Evolutionary conservation across 2,329 filamentous ascomycete genomes (phyloP).

Genomic region (Xylariaceae sp.): DNA sequence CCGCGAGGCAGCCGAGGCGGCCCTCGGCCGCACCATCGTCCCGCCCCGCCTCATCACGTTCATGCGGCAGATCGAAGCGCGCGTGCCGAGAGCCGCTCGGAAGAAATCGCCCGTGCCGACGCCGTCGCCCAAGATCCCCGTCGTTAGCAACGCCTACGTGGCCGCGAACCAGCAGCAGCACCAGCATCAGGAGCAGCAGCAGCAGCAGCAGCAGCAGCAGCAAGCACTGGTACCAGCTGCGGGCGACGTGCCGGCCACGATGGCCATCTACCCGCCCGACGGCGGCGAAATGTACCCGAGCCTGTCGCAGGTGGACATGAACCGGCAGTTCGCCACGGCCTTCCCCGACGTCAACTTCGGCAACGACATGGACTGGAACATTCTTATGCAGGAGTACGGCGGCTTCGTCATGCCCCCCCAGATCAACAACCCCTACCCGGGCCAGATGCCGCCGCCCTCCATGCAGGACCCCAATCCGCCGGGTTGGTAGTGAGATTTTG

Average conservation of each 20-base stretch:
- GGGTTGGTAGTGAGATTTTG: not conserved
- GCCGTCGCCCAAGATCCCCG: slow-evolving; percentile 33
- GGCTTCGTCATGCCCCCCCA: slow-evolving; percentile 30
- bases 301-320: slow-evolving; percentile 31
- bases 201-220: not conserved
- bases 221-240: too few relatives aligned
- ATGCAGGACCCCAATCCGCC: not conserved
- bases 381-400: slow-evolving; percentile 36
- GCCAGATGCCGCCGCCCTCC: slow-evolving; percentile 7
- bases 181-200: not conserved
- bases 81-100: slow-evolving; percentile 38
- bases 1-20: slow-evolving; percentile 51
- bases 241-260: slow-evolving; percentile 15
- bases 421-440: slow-evolving; percentile 29
- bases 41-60: slow-evolving; percentile 52
- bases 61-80: slow-evolving; percentile 47
- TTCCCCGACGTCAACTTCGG: slow-evolving; percentile 38
- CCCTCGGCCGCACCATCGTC: slow-evolving; percentile 46
- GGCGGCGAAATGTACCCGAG: slow-evolving; percentile 27
- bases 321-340: slow-evolving; percentile 34
- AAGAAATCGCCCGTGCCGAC: slow-evolving; percentile 35
- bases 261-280: slow-evolving; percentile 26
- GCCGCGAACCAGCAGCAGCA: slow-evolving; percentile 14
- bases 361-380: slow-evolving; percentile 40
- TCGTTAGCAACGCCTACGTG: slow-evolving; percentile 25